Evolutionary conservation across 2,329 filamentous ascomycete genomes (phyloP).

Genomic region (Pseudofabraea citricarpa): DNA sequence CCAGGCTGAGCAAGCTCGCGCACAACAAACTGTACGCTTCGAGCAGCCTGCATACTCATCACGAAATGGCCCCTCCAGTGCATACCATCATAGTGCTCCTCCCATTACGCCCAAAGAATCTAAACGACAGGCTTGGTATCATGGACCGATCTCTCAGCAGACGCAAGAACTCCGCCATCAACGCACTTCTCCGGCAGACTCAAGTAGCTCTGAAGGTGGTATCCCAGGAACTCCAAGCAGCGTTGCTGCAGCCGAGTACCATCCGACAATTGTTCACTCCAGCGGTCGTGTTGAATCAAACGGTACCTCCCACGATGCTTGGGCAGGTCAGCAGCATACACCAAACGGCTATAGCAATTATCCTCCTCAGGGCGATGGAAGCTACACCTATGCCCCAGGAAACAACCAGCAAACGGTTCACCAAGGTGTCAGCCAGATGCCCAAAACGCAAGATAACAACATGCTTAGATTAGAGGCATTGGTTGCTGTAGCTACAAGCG

Average conservation of each 20-base stretch:
- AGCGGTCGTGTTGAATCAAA: slow-evolving; percentile 42
- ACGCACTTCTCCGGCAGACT: slow-evolving; percentile 49
- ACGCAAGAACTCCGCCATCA: slow-evolving; percentile 28
- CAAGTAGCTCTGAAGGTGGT: slow-evolving; percentile 48
- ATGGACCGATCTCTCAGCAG: slow-evolving; percentile 40
- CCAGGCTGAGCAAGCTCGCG: slow-evolving; percentile 47
- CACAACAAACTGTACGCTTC: slow-evolving; percentile 47
- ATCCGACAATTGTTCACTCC: slow-evolving; percentile 46
- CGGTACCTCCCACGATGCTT: slow-evolving; percentile 23
- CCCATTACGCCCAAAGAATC: slow-evolving; percentile 51
- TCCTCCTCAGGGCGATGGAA: slow-evolving; percentile 10
- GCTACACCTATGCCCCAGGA: slow-evolving; percentile 21
- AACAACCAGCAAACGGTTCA: slow-evolving; percentile 29
- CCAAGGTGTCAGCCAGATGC: slow-evolving; percentile 21
- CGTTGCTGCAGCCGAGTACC: slow-evolving; percentile 41
- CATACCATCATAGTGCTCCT: slow-evolving; percentile 50
- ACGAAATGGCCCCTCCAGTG: slow-evolving; percentile 23
- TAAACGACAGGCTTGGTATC: slow-evolving; percentile 71
- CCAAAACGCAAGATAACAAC: slow-evolving; percentile 33
- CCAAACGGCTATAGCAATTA: slow-evolving; percentile 26
- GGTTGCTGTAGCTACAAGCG: slow-evolving; percentile 60
- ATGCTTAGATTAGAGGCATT: slow-evolving; percentile 56
- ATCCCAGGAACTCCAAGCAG: slow-evolving; percentile 44
- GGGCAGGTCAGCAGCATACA: slow-evolving; percentile 14
- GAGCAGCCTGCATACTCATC: slow-evolving; percentile 40